A percentile compares a stretch with the other conserved stretches of the same genome.
These are phyloP conservation scores for Trichomonascaceae sp. DNA, from an alignment of 1,139 yeast species.

Conservation along the genomic window DNA sequence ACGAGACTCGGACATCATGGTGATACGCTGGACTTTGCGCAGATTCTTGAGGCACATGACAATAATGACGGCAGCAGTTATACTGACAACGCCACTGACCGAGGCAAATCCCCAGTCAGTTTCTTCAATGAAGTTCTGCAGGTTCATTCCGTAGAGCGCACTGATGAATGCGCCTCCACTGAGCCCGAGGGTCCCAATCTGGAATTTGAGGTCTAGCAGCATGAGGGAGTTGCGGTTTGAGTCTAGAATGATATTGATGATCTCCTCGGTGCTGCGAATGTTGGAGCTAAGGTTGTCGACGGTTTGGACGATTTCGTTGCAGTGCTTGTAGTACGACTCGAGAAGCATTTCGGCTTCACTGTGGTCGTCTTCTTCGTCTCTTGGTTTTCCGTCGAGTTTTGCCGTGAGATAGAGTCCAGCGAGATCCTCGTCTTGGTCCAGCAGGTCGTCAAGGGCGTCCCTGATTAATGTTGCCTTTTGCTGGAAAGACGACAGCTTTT, in stretches of 20 bases:
- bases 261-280: slow-evolving; percentile 89
- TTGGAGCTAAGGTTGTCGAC: slow-evolving; percentile 75
- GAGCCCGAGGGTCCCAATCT: slow-evolving; percentile 79
- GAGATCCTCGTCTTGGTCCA: slow-evolving; percentile 87
- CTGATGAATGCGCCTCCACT: slow-evolving; percentile 75
- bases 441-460: slow-evolving; percentile 71
- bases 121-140: slow-evolving; percentile 83
- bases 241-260: slow-evolving; percentile 86
- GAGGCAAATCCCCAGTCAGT: slow-evolving; percentile 51
- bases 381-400: slow-evolving; percentile 24
- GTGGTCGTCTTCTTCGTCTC: slow-evolving; percentile 34
- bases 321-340: slow-evolving; percentile 87
- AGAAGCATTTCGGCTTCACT: slow-evolving; percentile 80
- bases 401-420: slow-evolving; percentile 71
- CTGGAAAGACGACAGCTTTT: slow-evolving; percentile 63
- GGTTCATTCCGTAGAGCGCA: slow-evolving; percentile 92
- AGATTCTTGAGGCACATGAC: slow-evolving; percentile 32
- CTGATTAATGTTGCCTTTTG: slow-evolving; percentile 77
- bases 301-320: slow-evolving; percentile 93
- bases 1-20: slow-evolving; percentile 46
- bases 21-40: slow-evolving; percentile 44
- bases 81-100: slow-evolving; percentile 38
- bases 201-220: slow-evolving; percentile 78
- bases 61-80: slow-evolving; percentile 30
- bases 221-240: slow-evolving; percentile 90